These are phyloP conservation scores for Russula griseocarnosa DNA, from an alignment of 768 basidiomycete genomes.

Conservation along the genomic window DNA sequence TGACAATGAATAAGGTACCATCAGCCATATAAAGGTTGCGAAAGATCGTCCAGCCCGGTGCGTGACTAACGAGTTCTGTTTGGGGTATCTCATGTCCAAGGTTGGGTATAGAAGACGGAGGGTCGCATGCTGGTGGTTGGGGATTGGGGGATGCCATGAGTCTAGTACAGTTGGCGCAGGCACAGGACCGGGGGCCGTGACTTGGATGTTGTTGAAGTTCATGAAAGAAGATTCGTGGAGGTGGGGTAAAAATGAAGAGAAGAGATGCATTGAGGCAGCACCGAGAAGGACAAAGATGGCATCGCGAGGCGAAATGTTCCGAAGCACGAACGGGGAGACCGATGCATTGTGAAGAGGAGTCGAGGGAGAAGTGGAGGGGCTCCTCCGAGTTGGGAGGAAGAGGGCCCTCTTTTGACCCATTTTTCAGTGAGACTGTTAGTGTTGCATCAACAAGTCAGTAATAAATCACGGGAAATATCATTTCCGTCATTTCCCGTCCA, in stretches of 20 bases:
- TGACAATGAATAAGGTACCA: constrained; percentile 71
- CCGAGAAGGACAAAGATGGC: constrained; percentile 57
- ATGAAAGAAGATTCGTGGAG: constrained; percentile 4
- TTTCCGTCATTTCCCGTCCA: too few species aligned
- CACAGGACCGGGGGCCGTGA: too few species aligned
- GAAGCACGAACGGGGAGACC: neutral
- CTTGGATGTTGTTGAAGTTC: constrained; percentile 28
- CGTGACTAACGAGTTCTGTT: constrained; percentile 59
- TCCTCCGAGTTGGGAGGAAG: too few species aligned
- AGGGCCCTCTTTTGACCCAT: neutral
- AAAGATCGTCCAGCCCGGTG: constrained; percentile 83
- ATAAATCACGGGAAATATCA: too few species aligned
- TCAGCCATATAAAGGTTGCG: constrained; percentile 81
- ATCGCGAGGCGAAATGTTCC: constrained; percentile 50
- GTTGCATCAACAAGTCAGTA: too few species aligned
- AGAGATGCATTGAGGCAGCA: constrained; percentile 52
- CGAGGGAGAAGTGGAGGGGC: too few species aligned
- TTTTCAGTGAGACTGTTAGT: neutral
- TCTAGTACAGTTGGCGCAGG: neutral
- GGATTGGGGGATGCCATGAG: neutral
- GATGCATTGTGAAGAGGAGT: neutral
- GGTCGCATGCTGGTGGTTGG: neutral
- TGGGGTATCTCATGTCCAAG: constrained; percentile 38
- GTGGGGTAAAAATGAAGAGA: constrained; percentile 39
- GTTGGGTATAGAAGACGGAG: neutral